phyloP scores from a whole-genome alignment of 1,284 basidiomycete species.

The Tetrapyrgos nigripes region DNA sequence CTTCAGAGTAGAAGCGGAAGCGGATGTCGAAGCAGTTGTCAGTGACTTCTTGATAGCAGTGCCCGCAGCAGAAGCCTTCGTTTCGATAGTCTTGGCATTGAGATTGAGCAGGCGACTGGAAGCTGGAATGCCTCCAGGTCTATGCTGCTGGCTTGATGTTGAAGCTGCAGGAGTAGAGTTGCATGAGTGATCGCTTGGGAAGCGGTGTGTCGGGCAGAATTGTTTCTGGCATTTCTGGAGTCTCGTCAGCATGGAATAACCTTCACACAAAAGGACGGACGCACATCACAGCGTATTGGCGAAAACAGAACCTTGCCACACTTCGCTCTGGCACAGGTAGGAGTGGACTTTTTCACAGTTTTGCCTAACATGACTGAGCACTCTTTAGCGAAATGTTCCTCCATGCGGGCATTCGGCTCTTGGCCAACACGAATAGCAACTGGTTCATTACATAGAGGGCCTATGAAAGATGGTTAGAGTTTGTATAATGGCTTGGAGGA shows the following conservation, averaged over 20 bases:
- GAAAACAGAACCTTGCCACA: conserved; percentile 77
- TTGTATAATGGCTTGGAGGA: conserved; percentile 14
- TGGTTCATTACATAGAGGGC: conserved; percentile 74
- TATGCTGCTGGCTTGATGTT: conserved; percentile 9
- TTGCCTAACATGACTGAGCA: conserved; percentile 74
- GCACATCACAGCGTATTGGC: conserved; percentile 74
- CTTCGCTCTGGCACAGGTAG: conserved; percentile 63
- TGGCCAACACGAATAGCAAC: conserved; percentile 75
- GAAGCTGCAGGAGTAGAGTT: conserved; percentile 24
- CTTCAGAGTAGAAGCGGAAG: conserved; percentile 26
- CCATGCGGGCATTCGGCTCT: conserved; percentile 81
- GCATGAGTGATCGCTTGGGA: conserved; percentile 72
- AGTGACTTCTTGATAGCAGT: conserved; percentile 49
- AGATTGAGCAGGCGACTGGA: conserved; percentile 29
- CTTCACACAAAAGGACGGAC: conserved; percentile 31
- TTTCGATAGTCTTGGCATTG: conserved; percentile 41
- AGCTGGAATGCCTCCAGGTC: conserved; percentile 22
- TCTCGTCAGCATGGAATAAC: conserved; percentile 4
- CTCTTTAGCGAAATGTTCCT: conserved; percentile 67
- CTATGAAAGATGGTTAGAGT: conserved; percentile 37
- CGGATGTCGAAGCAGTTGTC: conserved; percentile 21
- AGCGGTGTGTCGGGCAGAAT: conserved; percentile 78
- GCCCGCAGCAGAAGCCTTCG: conserved; percentile 41
- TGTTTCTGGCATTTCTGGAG: conserved; percentile 68
- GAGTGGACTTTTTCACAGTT: conserved; percentile 55